Conservation (phyloP, 2,329 filamentous ascomycete species). For the Pseudopyrenochaeta lycopersici region DNA sequence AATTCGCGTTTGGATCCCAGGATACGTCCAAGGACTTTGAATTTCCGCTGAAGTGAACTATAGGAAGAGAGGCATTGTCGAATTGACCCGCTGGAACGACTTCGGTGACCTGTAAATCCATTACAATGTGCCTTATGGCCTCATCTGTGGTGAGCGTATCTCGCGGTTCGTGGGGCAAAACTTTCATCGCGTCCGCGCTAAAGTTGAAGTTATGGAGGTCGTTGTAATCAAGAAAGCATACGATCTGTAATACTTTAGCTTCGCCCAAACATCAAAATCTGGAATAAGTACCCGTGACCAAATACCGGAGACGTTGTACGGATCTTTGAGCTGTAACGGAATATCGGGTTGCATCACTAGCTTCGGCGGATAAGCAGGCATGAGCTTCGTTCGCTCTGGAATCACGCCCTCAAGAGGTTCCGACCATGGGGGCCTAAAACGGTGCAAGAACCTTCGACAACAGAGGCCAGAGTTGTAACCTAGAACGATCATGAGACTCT, state of each 20-base stretch:
- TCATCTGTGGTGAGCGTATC: slow-evolving; percentile 69
- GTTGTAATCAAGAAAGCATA: slow-evolving; percentile 54
- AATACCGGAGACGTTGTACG: slow-evolving; percentile 74
- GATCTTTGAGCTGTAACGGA: slow-evolving; percentile 66
- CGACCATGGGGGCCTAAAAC: slow-evolving; percentile 41
- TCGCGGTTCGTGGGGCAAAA: slow-evolving; percentile 51
- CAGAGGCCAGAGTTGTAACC: slow-evolving; percentile 63
- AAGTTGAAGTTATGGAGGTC: slow-evolving; percentile 81
- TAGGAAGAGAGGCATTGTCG: slow-evolving; percentile 67
- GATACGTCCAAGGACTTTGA: slow-evolving; percentile 69
- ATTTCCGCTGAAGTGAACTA: slow-evolving; percentile 73
- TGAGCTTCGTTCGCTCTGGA: slow-evolving; percentile 16
- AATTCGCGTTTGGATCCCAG: slow-evolving; percentile 75
- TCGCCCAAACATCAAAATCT: neutral
- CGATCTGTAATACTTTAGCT: slow-evolving; percentile 44
- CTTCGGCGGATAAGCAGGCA: slow-evolving; percentile 14
- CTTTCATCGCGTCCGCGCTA: slow-evolving; percentile 47
- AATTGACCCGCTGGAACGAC: slow-evolving; percentile 68
- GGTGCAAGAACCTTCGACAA: slow-evolving; percentile 30
- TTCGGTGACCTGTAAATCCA: slow-evolving; percentile 69
- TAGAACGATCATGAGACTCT: slow-evolving; percentile 76
- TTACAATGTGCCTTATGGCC: slow-evolving; percentile 74
- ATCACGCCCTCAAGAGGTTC: slow-evolving; percentile 39
- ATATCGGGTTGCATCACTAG: slow-evolving; percentile 46
- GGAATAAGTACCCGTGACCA: slow-evolving; percentile 69